These are phyloP conservation scores for Hymenoscyphus scutula DNA, from an alignment of 2,329 filamentous ascomycete species.

Conservation along the genomic window DNA sequence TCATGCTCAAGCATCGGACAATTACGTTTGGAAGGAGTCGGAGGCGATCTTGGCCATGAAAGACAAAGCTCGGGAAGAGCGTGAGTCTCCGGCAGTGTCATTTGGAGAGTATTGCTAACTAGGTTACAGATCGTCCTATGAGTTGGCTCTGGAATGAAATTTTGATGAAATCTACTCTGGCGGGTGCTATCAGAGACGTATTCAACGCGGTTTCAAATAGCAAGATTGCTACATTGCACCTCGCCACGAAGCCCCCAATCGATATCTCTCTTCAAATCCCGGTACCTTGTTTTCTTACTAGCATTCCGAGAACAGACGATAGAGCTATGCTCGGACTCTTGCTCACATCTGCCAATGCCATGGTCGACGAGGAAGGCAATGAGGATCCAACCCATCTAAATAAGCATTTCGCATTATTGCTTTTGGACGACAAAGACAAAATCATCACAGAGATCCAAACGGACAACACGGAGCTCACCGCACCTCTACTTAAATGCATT, in stretches of 20 bases:
- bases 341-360: constrained; percentile 81
- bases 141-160: constrained; percentile 68
- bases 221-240: constrained; percentile 79
- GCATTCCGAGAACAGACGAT: constrained; percentile 67
- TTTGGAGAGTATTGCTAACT: constrained; percentile 13
- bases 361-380: constrained; percentile 64
- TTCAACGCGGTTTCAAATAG: constrained; percentile 80
- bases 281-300: constrained; percentile 64
- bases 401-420: constrained; percentile 81
- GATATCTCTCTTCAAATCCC: constrained; percentile 65
- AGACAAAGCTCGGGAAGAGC: constrained; percentile 72
- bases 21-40: constrained; percentile 90
- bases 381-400: constrained; percentile 69
- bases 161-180: constrained; percentile 70
- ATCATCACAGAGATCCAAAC: constrained; percentile 71
- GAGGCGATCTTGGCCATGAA: constrained; percentile 79
- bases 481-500: constrained; percentile 77
- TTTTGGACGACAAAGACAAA: constrained; percentile 78
- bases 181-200: constrained; percentile 77
- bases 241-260: constrained; percentile 58
- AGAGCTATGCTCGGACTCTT: constrained; percentile 72
- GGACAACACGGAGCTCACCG: constrained; percentile 72
- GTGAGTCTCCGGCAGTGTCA: constrained; percentile 33
- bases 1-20: constrained; percentile 83
- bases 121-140: constrained; percentile 45